These are phyloP conservation scores for Diaporthe amygdali DNA, from an alignment of 2,329 filamentous ascomycete genomes.

Conservation along the genomic window DNA sequence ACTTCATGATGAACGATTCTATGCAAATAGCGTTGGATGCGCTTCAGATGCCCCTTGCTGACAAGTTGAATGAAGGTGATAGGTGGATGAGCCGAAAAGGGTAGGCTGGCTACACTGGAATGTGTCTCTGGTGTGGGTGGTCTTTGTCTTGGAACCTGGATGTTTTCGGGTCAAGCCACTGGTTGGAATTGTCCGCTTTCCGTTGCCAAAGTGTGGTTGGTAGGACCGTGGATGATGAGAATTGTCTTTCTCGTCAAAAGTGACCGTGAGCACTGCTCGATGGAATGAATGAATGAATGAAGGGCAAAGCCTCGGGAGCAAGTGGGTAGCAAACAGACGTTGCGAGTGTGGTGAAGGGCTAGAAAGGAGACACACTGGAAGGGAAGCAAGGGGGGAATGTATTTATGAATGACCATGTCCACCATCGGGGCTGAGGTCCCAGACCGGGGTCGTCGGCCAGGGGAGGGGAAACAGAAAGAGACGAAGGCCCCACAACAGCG, in stretches of 20 bases:
- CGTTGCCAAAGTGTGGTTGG: slow-evolving; percentile 14
- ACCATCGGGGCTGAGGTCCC: slow-evolving; percentile 1
- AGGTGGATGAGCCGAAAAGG: slow-evolving; percentile 17
- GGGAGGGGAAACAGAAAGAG: slow-evolving; percentile 2
- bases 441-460: slow-evolving; percentile 1
- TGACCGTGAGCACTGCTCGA: slow-evolving; percentile 26
- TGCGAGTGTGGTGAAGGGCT: slow-evolving; percentile 1
- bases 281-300: slow-evolving; percentile 25
- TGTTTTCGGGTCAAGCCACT: slow-evolving; percentile 8
- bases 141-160: slow-evolving; percentile 13
- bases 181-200: not conserved
- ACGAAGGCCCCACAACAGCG: not conserved
- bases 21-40: not conserved
- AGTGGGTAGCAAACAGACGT: slow-evolving; percentile 12
- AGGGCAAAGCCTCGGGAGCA: slow-evolving; percentile 1
- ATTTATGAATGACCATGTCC: slow-evolving; percentile 20
- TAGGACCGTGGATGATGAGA: slow-evolving; percentile 13
- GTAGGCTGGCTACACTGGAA: slow-evolving; percentile 16
- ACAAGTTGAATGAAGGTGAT: slow-evolving; percentile 21
- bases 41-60: not conserved
- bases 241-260: slow-evolving; percentile 10
- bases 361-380: not conserved
- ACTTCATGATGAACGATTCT: slow-evolving; percentile 45
- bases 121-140: not conserved
- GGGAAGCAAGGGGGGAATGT: slow-evolving; percentile 1